These are phyloP conservation scores for Chlamydomonas eustigma DNA, from an alignment of 139 green algal genomes.

Conservation along the genomic window DNA sequence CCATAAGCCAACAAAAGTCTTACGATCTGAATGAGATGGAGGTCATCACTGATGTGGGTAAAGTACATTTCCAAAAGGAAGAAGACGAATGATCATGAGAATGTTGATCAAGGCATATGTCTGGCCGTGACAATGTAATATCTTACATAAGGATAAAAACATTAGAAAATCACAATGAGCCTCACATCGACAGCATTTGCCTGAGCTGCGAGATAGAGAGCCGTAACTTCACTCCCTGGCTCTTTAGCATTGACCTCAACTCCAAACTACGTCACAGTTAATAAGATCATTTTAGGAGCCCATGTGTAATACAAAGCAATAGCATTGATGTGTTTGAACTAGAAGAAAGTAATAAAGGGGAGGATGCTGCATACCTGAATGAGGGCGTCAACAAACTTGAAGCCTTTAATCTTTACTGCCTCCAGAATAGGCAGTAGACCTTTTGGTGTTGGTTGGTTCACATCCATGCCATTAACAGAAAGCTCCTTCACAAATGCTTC, in stretches of 20 bases:
- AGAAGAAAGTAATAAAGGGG: background rate
- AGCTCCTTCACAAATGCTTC: conserved; percentile 2
- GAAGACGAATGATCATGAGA: background rate
- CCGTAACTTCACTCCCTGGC: background rate
- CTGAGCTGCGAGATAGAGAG: background rate
- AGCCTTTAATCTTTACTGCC: conserved; percentile 30
- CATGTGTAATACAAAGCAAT: conserved; percentile 17
- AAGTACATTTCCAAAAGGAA: background rate
- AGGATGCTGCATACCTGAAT: conserved; percentile 22
- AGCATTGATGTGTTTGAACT: background rate
- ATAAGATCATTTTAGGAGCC: conserved; percentile 24
- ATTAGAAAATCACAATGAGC: background rate
- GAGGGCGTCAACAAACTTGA: conserved; percentile 39
- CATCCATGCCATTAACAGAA: background rate
- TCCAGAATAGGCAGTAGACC: background rate
- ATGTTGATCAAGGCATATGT: conserved; percentile 1
- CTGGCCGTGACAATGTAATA: too few species aligned
- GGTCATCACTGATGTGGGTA: background rate
- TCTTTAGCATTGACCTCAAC: background rate
- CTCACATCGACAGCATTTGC: background rate
- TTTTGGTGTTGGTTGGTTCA: conserved; percentile 8
- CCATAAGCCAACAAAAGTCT: conserved; percentile 35
- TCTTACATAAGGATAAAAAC: too few species aligned
- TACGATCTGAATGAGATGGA: conserved; percentile 27
- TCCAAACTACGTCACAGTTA: conserved; percentile 10